Percentiles rank a stretch among this genome's conserved stretches.
These are phyloP conservation scores for Hymenoscyphus scutula DNA, from an alignment of 2,329 filamentous ascomycete species.

Conservation along the genomic window DNA sequence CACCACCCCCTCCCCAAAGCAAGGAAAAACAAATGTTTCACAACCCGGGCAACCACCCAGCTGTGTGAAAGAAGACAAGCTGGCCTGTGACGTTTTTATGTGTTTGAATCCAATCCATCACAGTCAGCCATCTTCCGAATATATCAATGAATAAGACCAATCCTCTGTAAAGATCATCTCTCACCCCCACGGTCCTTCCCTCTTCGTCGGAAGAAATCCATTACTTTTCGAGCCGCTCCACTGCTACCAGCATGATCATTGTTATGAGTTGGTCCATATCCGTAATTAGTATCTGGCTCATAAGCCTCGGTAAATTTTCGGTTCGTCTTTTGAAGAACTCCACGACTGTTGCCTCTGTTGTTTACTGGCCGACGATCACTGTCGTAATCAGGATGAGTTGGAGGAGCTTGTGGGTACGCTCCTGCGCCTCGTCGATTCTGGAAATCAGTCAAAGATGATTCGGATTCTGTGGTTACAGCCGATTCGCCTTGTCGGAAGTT, in stretches of 20 bases:
- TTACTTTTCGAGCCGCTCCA: slow-evolving; percentile 85
- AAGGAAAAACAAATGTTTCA: not conserved
- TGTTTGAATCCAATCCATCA: slow-evolving; percentile 15
- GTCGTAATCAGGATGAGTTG: slow-evolving; percentile 26
- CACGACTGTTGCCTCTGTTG: slow-evolving; percentile 40
- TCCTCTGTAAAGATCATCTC: slow-evolving; percentile 29
- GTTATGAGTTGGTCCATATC: slow-evolving; percentile 49
- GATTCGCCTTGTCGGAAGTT: slow-evolving; percentile 33
- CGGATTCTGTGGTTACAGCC: slow-evolving; percentile 32
- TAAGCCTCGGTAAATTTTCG: slow-evolving; percentile 86
- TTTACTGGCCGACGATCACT: slow-evolving; percentile 24
- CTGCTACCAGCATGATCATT: slow-evolving; percentile 74
- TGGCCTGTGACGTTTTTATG: slow-evolving; percentile 6
- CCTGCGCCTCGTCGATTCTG: slow-evolving; percentile 24
- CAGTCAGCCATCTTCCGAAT: slow-evolving; percentile 28
- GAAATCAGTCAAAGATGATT: slow-evolving; percentile 32
- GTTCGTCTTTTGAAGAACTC: slow-evolving; percentile 79
- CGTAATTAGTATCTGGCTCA: slow-evolving; percentile 67
- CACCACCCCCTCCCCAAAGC: slow-evolving; percentile 1
- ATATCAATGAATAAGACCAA: slow-evolving; percentile 3
- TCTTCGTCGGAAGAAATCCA: slow-evolving; percentile 95
- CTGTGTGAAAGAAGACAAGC: slow-evolving; percentile 4
- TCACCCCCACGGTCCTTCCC: slow-evolving; percentile 58
- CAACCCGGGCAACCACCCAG: not conserved
- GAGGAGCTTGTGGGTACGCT: slow-evolving; percentile 28